Evolutionary conservation across 225 moss, liverwort and hornwort species (phyloP), one percentile per base, ranked within the genome.

Genomic region (Pleurozium schreberi): DNA sequence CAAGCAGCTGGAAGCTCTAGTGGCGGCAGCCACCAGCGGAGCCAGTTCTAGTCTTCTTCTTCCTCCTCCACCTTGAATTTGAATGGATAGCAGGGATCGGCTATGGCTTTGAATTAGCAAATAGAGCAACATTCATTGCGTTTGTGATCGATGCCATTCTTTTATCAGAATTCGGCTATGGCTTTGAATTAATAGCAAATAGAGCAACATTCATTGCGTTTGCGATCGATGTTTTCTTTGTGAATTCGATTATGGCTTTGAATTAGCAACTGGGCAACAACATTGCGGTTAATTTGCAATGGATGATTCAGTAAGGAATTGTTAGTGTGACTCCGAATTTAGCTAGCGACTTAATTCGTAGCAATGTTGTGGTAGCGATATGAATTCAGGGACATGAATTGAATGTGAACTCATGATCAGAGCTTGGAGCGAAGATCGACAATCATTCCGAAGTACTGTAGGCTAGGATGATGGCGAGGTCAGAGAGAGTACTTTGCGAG

Each of bases 1-100:
- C 89, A 81, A 81, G 90, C 89, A 89, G 84, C 84, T 92, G 78
- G 86, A 91, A 86, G 87, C 58, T 12, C 63, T 87, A n/a, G n/a
- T n/a, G 22, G 33, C 34, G 12, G 76, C 57, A 62, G 45, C 15
- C 11, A 22, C 11, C 18, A 60, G 21, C 49, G 61, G 25, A 83
- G 13, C 74, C 75, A n/a, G 40, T 81, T 70, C 70, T 25, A 63
- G 63, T 14, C 11, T 6, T 69, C 11, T 6, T 69, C 71, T 43
- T 42, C 80, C 85, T 42, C 85, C 73, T 42, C 85, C 73, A 21
- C 59, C 70, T n/a, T 84, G 28, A 52, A 62, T 62, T 20, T 84
- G 28, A 52, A 62, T 62, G 13, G 6, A 21, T 20, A 33, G 20
- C 36, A 36, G 18, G n/a, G n/a, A n/a, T n/a, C n/a, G n/a, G n/a